Conservation (phyloP, 2,329 filamentous ascomycete species). For the Corinectria fuckeliana region DNA sequence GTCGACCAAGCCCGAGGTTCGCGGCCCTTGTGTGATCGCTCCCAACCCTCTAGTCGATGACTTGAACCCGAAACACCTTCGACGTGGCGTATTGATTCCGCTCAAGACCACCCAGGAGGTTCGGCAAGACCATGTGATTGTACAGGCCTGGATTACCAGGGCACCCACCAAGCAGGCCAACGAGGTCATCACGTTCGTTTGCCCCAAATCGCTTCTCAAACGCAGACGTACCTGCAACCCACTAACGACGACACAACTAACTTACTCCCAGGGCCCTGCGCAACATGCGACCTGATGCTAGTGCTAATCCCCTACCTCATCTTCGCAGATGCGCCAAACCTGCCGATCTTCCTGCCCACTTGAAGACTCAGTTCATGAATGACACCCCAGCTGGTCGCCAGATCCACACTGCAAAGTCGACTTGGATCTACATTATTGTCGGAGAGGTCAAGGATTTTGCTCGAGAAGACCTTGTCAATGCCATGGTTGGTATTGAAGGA, state of each 20-base stretch:
- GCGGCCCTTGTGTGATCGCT: constrained; percentile 33
- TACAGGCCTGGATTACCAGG: constrained; percentile 73
- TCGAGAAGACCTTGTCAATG: constrained; percentile 57
- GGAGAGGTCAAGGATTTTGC: constrained; percentile 59
- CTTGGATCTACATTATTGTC: constrained; percentile 65
- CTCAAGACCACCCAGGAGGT: constrained; percentile 71
- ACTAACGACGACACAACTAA: constrained; percentile 23
- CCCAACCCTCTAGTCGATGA: constrained; percentile 49
- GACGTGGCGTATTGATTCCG: constrained; percentile 62
- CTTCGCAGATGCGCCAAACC: constrained; percentile 79
- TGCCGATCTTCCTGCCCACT: constrained; percentile 68
- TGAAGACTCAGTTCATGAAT: constrained; percentile 68
- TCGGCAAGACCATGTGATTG: constrained; percentile 62
- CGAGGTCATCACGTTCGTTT: constrained; percentile 71
- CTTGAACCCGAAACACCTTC: constrained; percentile 44
- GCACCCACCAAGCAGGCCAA: constrained; percentile 76
- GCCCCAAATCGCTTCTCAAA: neutral
- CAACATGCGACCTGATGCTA: constrained; percentile 63
- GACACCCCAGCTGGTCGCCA: constrained; percentile 60
- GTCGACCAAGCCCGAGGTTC: constrained; percentile 27
- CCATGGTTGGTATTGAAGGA: constrained; percentile 56
- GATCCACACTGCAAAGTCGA: constrained; percentile 66
- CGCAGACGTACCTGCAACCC: neutral
- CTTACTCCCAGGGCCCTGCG: constrained; percentile 56
- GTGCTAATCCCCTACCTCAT: constrained; percentile 71